These are phyloP conservation scores for Antitrichia curtipendula DNA, from an alignment of 225 moss, liverwort and hornwort genomes.

Conservation along the genomic window DNA sequence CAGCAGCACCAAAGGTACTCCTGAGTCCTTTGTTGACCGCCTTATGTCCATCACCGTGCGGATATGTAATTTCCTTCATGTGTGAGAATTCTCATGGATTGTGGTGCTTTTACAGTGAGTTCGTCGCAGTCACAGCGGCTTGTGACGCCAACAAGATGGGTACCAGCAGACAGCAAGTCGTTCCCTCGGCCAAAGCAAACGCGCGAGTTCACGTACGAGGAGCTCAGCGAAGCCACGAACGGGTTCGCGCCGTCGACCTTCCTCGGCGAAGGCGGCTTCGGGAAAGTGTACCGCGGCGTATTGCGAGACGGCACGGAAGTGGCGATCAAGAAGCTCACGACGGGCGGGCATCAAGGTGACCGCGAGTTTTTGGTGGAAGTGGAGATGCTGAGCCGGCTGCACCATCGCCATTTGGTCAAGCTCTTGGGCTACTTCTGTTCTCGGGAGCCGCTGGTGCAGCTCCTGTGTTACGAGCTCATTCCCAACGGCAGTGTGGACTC, in stretches of 20 bases:
- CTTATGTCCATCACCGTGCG: background rate
- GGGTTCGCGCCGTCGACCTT: constrained; percentile 68
- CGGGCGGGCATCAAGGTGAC: constrained; percentile 93
- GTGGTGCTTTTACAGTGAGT: constrained; percentile 11
- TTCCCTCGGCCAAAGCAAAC: constrained; percentile 49
- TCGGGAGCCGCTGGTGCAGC: constrained; percentile 60
- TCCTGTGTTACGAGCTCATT: constrained; percentile 87
- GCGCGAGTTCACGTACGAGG: constrained; percentile 73
- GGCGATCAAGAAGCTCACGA: constrained; percentile 94
- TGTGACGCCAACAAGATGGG: constrained; percentile 33
- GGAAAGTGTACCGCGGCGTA: constrained; percentile 73
- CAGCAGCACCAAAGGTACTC: constrained; percentile 49
- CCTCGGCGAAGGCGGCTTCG: constrained; percentile 86
- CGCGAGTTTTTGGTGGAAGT: constrained; percentile 93
- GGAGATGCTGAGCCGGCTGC: constrained; percentile 85
- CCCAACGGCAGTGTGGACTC: constrained; percentile 86
- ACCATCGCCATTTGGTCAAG: constrained; percentile 89
- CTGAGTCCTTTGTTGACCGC: background rate
- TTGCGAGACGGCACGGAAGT: constrained; percentile 79
- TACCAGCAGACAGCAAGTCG: constrained; percentile 40
- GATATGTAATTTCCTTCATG: background rate
- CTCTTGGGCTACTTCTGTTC: constrained; percentile 85
- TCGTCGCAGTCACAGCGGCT: constrained; percentile 31
- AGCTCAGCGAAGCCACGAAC: constrained; percentile 79
- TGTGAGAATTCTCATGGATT: background rate